A percentile compares a stretch with the other conserved stretches of the same genome.
phyloP scores from a whole-genome alignment of 371 early-diverging fungal genomes.

The Amoeboradix gromovi region DNA sequence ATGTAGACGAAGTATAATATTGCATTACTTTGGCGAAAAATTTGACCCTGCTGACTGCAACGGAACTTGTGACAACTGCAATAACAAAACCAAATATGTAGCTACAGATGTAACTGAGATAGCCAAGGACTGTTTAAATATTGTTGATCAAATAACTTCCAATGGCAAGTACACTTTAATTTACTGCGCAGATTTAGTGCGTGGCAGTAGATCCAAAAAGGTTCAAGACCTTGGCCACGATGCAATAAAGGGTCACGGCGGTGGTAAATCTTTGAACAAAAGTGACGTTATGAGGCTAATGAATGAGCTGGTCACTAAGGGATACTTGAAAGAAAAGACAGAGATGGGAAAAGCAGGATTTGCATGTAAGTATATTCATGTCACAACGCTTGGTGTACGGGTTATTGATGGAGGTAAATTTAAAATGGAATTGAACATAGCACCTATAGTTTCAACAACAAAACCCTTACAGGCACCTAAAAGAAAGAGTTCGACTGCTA shows the following conservation, averaged over 20 bases:
- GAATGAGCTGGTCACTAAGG: conserved; percentile 6
- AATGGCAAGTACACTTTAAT: conserved; percentile 30
- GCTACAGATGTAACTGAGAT: conserved; percentile 24
- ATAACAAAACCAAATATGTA: conserved; percentile 4
- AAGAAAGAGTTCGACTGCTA: background rate
- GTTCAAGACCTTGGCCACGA: conserved; percentile 21
- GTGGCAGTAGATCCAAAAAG: conserved; percentile 30
- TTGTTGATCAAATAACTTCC: conserved; percentile 4
- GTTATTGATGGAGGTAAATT: background rate
- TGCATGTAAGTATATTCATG: conserved; percentile 3
- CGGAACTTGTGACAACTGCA: conserved; percentile 83
- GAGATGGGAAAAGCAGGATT: conserved; percentile 7
- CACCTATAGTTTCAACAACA: background rate
- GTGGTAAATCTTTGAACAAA: conserved; percentile 17
- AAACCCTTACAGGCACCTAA: background rate
- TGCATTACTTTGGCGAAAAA: conserved; percentile 66
- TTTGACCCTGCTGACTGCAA: conserved; percentile 39
- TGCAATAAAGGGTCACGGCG: conserved; percentile 22
- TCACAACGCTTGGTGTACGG: background rate
- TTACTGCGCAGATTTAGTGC: conserved; percentile 43
- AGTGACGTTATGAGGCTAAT: conserved; percentile 6
- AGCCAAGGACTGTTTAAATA: conserved; percentile 18
- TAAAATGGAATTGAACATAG: background rate
- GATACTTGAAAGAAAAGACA: conserved; percentile 7
- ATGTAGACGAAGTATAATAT: conserved; percentile 52